Base-by-base conservation (phyloP, 495 filamentous ascomycete species). In the Penicillium coffeae region DNA sequence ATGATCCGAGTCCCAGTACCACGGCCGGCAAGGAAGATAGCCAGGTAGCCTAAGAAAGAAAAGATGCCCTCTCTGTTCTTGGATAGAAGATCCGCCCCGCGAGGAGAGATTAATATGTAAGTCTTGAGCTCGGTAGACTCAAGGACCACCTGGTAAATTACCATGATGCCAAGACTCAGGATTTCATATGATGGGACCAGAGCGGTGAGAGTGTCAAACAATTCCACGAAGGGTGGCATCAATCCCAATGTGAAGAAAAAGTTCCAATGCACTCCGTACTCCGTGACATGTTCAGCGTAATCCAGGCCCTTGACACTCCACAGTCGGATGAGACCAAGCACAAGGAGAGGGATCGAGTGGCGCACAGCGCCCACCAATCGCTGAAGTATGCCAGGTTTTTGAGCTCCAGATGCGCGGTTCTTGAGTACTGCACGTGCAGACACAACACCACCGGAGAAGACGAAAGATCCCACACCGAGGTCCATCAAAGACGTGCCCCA, bases 401-500 rank as follows among this genome's bases (percentile, higher is more conserved):
- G 39, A 13, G 73, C 65, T 21, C 59, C 39, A 32, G 65, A 73
- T 4, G 72, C 73, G 27, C 78, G 74, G 52, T 83, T 80, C 59
- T 89, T 91, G 19, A 96, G 72, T n/a, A 90, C 71, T n/a, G 88
- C 79, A 35, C 92, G 80, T 4, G 93, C 89, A 19, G 87, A 88
- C 4, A 97, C 88, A n/a, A 96, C 63, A n/a, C 93, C 93, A 4
- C 86, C 86, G 1, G 90, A 90, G 69, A 95, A 99, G 50, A 99
- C 93, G 60, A 99, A 99, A 1, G 91, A 95, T 4, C 93, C 93
- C 38, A 99, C 93, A 8, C 93, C 93, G 57, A 97, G 76, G 67
- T 99, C 93, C 93, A 99, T 99, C 51, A 99, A 64, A 2, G 91
- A 96, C 16, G 93, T 96, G 16, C 93, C 93, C 90, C 93, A 99